Evolutionary conservation across 2,329 filamentous ascomycete genomes (phyloP).

Genomic region (Ophiostoma sp.): DNA sequence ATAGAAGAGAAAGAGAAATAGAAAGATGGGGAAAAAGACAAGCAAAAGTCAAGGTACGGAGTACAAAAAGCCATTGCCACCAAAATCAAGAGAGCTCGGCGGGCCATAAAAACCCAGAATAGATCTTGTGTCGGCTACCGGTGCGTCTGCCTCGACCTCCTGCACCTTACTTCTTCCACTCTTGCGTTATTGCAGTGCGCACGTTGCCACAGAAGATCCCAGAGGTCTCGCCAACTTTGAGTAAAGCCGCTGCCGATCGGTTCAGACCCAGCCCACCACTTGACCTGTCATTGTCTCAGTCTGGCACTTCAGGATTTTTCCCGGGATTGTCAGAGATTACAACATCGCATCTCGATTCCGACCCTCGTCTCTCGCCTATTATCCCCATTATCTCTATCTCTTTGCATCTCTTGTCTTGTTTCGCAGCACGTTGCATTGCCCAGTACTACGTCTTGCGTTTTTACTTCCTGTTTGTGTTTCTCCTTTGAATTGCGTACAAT

Average conservation of each 20-base stretch:
- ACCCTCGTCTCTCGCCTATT: background rate
- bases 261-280: background rate
- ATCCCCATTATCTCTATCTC: background rate
- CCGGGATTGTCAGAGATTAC: background rate
- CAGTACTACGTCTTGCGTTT: background rate
- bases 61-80: background rate
- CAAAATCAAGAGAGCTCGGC: background rate
- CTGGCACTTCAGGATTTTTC: background rate
- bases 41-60: background rate
- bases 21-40: too few relatives aligned
- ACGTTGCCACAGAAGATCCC: background rate
- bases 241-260: background rate
- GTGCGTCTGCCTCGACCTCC: background rate
- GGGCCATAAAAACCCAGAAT: background rate
- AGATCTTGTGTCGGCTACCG: background rate
- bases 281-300: background rate
- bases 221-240: background rate
- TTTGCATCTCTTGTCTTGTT: conserved; percentile 1
- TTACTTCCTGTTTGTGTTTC: background rate
- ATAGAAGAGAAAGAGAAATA: background rate
- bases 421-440: background rate
- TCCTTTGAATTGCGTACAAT: background rate
- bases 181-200: background rate
- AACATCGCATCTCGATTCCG: background rate
- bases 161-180: background rate